Percentiles rank a stretch among this genome's conserved stretches.
Conservation (phyloP, 495 filamentous ascomycete genomes). For the Melanomma pulvis-pyrius region DNA sequence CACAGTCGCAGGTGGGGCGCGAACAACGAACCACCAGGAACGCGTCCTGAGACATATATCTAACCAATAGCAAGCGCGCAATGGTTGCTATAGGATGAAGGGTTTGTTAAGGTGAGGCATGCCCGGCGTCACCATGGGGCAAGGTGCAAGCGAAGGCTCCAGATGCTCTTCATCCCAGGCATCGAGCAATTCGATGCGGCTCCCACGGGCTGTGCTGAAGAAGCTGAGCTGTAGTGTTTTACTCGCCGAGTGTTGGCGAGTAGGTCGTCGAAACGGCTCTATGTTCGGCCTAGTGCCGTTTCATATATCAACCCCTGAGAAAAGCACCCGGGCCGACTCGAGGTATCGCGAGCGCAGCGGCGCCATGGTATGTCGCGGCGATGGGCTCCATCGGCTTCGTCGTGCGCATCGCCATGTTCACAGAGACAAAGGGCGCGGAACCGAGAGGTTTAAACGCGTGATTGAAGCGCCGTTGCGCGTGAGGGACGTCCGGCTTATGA, state of each 20-base stretch:
- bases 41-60: slow-evolving; percentile 31
- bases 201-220: slow-evolving; percentile 30
- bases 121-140: slow-evolving; percentile 23
- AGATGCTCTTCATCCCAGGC: slow-evolving; percentile 19
- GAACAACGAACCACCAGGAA: slow-evolving; percentile 22
- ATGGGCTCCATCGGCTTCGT: background rate
- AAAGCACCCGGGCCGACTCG: slow-evolving; percentile 26
- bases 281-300: slow-evolving; percentile 25
- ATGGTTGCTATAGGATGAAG: slow-evolving; percentile 15
- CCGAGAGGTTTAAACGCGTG: background rate
- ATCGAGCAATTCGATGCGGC: slow-evolving; percentile 29
- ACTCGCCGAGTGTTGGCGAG: slow-evolving; percentile 31
- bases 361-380: slow-evolving; percentile 22
- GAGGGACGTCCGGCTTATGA: slow-evolving; percentile 20
- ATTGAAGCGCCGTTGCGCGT: background rate
- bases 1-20: background rate
- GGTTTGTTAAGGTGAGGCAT: slow-evolving; percentile 32
- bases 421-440: slow-evolving; percentile 8
- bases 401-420: background rate
- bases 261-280: slow-evolving; percentile 12
- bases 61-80: slow-evolving; percentile 13
- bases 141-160: slow-evolving; percentile 31
- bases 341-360: slow-evolving; percentile 12
- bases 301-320: slow-evolving; percentile 33
- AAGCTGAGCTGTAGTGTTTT: slow-evolving; percentile 34